Conservation (phyloP, 2,329 filamentous ascomycete genomes). For the Xylaria sp. region DNA sequence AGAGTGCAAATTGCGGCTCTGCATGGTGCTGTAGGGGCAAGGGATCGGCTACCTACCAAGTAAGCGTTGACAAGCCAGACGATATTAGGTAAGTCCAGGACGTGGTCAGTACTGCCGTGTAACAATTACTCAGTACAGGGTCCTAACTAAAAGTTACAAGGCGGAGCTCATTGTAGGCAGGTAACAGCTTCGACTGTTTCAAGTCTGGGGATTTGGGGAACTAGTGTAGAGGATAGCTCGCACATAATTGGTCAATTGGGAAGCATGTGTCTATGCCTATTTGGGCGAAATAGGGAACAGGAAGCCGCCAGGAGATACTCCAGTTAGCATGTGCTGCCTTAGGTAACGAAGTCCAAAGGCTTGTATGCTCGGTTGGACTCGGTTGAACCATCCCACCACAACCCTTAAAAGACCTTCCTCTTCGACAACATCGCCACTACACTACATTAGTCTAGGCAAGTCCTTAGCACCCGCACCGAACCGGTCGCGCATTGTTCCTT, state of each 20-base stretch:
- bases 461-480: constrained; percentile 17
- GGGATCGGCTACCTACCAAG: constrained; percentile 15
- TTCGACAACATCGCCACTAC: constrained; percentile 26
- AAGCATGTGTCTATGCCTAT: constrained; percentile 8
- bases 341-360: constrained; percentile 13
- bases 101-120: background rate
- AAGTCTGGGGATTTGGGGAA: constrained; percentile 2
- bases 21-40: constrained; percentile 21
- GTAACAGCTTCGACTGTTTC: background rate
- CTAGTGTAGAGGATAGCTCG: background rate
- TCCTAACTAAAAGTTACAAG: background rate
- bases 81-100: constrained; percentile 29
- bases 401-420: constrained; percentile 33
- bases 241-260: constrained; percentile 19
- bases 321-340: background rate
- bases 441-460: constrained; percentile 14
- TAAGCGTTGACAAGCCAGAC: constrained; percentile 20
- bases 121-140: background rate
- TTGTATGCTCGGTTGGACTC: constrained; percentile 28
- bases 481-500: too few relatives aligned
- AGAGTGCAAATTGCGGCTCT: constrained; percentile 7
- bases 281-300: background rate
- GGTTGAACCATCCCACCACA: constrained; percentile 33
- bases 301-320: background rate
- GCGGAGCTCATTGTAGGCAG: background rate